These are phyloP conservation scores for Mycena chlorophos DNA, from an alignment of 768 basidiomycete genomes.

Conservation along the genomic window DNA sequence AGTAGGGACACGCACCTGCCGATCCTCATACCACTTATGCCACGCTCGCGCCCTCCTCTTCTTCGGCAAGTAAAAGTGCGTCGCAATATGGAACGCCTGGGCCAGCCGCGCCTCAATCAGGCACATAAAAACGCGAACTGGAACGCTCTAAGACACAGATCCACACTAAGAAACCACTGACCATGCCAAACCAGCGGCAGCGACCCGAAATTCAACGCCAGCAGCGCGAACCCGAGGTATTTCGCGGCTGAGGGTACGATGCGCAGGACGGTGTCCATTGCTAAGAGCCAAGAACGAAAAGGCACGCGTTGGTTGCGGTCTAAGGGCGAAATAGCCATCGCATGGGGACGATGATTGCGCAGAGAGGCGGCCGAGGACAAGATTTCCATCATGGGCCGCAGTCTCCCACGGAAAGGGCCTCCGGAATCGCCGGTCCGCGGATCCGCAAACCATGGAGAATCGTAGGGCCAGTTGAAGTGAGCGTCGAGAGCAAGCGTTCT, in stretches of 20 bases:
- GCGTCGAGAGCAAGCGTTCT: too few relatives aligned
- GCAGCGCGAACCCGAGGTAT: conserved; percentile 44
- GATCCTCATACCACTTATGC: conserved; percentile 45
- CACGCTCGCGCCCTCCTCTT: conserved; percentile 33
- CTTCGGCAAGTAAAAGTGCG: conserved; percentile 39
- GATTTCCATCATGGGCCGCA: too few relatives aligned
- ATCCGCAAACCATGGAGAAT: too few relatives aligned
- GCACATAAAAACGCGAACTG: conserved; percentile 9
- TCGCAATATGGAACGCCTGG: conserved; percentile 1
- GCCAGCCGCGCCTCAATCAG: not conserved
- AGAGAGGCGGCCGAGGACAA: not conserved
- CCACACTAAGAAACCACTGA: conserved; percentile 35
- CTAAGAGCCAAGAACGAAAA: not conserved
- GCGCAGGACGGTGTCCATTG: not conserved
- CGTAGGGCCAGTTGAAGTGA: too few relatives aligned
- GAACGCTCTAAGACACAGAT: not conserved
- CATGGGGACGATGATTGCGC: not conserved
- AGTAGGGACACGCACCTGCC: conserved; percentile 28
- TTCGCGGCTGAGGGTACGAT: conserved; percentile 32
- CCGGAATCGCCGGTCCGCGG: too few relatives aligned
- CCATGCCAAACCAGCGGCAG: conserved; percentile 70
- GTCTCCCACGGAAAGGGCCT: too few relatives aligned
- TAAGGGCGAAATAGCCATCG: not conserved
- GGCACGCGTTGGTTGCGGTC: not conserved
- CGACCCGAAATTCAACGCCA: conserved; percentile 61